A percentile compares a stretch with the other conserved stretches of the same genome.
These are phyloP conservation scores for Pichia sp. DNA, from an alignment of 1,139 yeast species.

Conservation along the genomic window DNA sequence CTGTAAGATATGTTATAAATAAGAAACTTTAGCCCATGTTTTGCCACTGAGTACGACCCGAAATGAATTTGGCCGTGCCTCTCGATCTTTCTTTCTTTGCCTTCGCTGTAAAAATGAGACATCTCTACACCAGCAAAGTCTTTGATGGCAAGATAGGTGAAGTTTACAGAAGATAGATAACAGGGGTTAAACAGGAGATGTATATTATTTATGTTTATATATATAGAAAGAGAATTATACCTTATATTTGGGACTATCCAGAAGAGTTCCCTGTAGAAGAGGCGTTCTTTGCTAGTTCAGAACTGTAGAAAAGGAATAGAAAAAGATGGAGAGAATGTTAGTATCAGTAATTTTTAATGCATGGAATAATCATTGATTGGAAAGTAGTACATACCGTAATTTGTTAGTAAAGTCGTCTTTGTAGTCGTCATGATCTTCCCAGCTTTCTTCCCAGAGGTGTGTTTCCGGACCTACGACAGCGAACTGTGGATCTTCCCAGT, in stretches of 20 bases:
- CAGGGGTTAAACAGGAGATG: too few relatives aligned
- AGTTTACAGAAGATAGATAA: too few relatives aligned
- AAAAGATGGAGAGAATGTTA: conserved; percentile 10
- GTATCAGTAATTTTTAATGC: conserved; percentile 1
- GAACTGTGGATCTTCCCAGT: conserved; percentile 48
- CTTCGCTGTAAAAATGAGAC: not conserved
- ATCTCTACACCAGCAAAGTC: conserved; percentile 12
- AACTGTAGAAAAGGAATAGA: too few relatives aligned
- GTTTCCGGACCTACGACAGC: conserved; percentile 38
- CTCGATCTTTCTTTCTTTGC: not conserved
- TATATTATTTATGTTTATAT: too few relatives aligned
- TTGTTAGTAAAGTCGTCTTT: conserved; percentile 68
- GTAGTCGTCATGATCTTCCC: conserved; percentile 91
- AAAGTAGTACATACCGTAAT: conserved; percentile 47
- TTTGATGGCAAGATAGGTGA: too few relatives aligned
- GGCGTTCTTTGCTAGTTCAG: too few relatives aligned
- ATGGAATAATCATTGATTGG: not conserved
- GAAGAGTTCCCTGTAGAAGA: too few relatives aligned
- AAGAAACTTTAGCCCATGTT: not conserved
- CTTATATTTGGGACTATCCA: too few relatives aligned
- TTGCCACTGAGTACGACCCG: not conserved
- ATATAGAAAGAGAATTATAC: too few relatives aligned
- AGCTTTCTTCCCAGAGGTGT: conserved; percentile 87
- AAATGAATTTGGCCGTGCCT: not conserved
- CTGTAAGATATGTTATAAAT: too few relatives aligned